phyloP scores from a whole-genome alignment of 83 land plant genomes.

The Thuja plicata region DNA sequence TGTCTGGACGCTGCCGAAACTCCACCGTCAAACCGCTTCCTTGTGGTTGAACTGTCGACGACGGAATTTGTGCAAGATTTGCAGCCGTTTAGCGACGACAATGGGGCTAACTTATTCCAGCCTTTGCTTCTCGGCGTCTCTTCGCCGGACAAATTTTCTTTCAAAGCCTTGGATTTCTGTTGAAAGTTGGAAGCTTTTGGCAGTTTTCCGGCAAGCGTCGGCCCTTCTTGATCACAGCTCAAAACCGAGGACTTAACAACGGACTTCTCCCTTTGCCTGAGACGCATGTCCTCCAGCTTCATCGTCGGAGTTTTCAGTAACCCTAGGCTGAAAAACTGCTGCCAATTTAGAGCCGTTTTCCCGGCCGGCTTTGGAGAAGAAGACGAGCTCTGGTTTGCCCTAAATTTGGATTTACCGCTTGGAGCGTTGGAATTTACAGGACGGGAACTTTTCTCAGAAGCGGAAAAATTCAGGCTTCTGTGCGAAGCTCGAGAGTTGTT shows the following conservation, averaged over 20 bases:
- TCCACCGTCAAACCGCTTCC: neutral
- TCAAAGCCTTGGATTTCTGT: slow-evolving; percentile 1
- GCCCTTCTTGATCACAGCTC: neutral
- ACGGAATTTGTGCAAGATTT: neutral
- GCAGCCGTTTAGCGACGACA: neutral
- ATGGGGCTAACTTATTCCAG: neutral
- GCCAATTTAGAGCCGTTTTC: slow-evolving; percentile 9
- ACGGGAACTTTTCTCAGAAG: neutral
- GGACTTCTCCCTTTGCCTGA: neutral
- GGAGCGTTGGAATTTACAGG: neutral
- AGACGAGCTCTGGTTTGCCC: neutral
- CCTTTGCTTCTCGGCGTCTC: neutral
- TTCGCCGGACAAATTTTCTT: neutral
- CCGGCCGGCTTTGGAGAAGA: neutral
- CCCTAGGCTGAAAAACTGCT: slow-evolving; percentile 16
- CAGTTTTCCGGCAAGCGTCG: neutral
- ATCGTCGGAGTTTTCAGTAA: slow-evolving; percentile 12
- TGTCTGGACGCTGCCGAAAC: neutral
- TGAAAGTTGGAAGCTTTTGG: neutral
- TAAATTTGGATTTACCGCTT: neutral
- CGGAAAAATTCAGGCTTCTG: neutral
- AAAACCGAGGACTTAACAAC: neutral
- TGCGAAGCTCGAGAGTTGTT: neutral
- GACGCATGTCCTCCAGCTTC: slow-evolving; percentile 15
- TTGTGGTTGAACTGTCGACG: neutral